Base-by-base conservation (phyloP, 495 filamentous ascomycete genomes). In the Xylaria sp. region DNA sequence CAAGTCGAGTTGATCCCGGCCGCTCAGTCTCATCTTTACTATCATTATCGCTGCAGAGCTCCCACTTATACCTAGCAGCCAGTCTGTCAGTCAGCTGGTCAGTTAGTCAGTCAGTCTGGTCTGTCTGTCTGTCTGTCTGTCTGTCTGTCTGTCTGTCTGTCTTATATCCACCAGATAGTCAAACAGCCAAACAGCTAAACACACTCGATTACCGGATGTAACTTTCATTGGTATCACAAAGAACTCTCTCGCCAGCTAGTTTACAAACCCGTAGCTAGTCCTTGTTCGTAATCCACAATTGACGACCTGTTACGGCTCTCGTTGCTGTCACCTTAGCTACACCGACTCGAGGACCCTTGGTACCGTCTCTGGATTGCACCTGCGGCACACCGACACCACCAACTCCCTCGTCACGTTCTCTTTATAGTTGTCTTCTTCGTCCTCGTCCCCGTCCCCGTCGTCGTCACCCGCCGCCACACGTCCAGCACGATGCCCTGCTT, bases 401-500 rank as follows among this genome's bases (percentile, higher is more conserved):
- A 26, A 21, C 59, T 8, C 7, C 35, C 58, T 61, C 58, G 58
- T n/a, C n/a, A n/a, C 21, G n/a, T 14, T 11, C 3, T n/a, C 5
- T 11, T 43, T 41, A 40, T n/a, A n/a, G n/a, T n/a, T n/a, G n/a
- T n/a, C 50, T 61, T 69, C 33, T 26, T 61, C 59, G 26, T 53
- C 21, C 33, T 46, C 59, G 37, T 59, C 50, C 9, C 21, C 66
- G 15, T 40, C 31, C 37, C 43, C 44, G n/a, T 43, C 17, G 35
- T 40, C 40, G n/a, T 50, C 21, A 26, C 26, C 43, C n/a, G 5
- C 35, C 31, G 15, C 48, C 24, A 40, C 12, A 55, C 70, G 78
- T 66, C 48, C 15, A 43, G 37, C 71, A 81, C 75, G 77, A 97
- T 97, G 95, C 95, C 95, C 84, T 98, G 95, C 89, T 98, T 97